Conservation (phyloP, 108 stramenopile species). For the Skeletonema tropicum region DNA sequence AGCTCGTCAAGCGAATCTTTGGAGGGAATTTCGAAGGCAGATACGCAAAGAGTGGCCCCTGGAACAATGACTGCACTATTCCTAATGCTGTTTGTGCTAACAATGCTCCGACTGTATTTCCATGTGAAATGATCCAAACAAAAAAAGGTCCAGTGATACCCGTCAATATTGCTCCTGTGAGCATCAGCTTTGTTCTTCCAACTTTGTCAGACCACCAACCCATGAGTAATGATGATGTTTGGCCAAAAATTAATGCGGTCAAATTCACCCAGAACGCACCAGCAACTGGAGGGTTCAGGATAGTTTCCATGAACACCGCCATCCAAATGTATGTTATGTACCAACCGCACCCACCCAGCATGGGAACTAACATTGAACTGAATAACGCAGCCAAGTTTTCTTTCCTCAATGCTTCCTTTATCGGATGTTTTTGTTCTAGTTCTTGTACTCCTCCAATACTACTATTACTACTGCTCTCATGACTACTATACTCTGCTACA, state of each 20-base stretch:
- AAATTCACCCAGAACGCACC: conserved; percentile 75
- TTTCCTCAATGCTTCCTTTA: conserved; percentile 51
- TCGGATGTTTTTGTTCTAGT: conserved; percentile 37
- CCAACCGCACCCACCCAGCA: conserved; percentile 64
- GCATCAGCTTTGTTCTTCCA: conserved; percentile 61
- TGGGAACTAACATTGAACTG: conserved; percentile 52
- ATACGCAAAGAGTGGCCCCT: conserved; percentile 69
- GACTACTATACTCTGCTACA: conserved; percentile 38
- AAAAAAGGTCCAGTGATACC: conserved; percentile 52
- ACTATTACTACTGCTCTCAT: conserved; percentile 4
- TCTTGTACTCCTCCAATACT: conserved; percentile 1
- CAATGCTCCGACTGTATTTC: conserved; percentile 42
- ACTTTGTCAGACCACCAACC: conserved; percentile 60
- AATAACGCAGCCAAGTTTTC: conserved; percentile 59
- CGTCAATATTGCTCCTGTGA: conserved; percentile 38
- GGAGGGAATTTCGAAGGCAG: conserved; percentile 68
- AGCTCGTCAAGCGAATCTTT: conserved; percentile 62
- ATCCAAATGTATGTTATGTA: conserved; percentile 72
- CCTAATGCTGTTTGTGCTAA: conserved; percentile 61
- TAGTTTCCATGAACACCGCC: conserved; percentile 66
- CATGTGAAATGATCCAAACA: conserved; percentile 54
- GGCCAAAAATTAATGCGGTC: conserved; percentile 39
- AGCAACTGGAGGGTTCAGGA: conserved; percentile 62
- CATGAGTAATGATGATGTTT: conserved; percentile 45
- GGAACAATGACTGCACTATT: conserved; percentile 55